A percentile compares a stretch with the other conserved stretches of the same genome.
Conservation (phyloP, 345 rosid genomes). For the Angophora floribunda region DNA sequence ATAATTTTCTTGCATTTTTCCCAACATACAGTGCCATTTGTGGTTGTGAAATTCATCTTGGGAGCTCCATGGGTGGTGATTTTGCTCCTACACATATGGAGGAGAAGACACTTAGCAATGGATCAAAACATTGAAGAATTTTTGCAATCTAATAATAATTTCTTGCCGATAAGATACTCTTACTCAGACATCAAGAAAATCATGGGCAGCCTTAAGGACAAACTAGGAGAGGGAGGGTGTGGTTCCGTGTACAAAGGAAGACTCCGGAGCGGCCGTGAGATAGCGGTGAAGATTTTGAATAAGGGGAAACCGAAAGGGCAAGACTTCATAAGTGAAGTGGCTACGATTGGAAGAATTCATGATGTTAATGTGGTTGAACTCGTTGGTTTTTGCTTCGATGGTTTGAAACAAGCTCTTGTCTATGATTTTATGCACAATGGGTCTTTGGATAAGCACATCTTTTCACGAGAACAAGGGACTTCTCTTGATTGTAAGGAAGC, state of each 20-base stretch:
- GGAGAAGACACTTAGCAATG: not conserved
- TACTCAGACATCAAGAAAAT: not conserved
- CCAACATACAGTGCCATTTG: not conserved
- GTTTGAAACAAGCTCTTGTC: not conserved
- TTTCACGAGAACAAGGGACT: not conserved
- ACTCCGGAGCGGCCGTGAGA: not conserved
- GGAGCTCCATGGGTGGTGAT: not conserved
- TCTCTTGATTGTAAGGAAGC: not conserved
- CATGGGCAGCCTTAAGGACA: fast-evolving
- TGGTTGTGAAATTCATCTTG: not conserved
- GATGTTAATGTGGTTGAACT: not conserved
- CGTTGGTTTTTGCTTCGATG: not conserved
- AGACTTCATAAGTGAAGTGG: not conserved
- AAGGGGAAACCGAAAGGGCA: not conserved
- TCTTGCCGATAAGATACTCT: not conserved
- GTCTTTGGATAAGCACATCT: not conserved
- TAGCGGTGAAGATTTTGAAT: not conserved
- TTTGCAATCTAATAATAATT: not conserved
- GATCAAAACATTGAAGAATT: not conserved
- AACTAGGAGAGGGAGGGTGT: not conserved
- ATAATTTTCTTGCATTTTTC: not conserved
- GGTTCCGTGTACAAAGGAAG: not conserved
- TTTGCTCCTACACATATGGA: not conserved
- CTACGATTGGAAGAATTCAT: not conserved
- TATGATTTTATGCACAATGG: not conserved